These are phyloP conservation scores for Nemania sp. DNA, from an alignment of 2,329 filamentous ascomycete species.

Conservation along the genomic window DNA sequence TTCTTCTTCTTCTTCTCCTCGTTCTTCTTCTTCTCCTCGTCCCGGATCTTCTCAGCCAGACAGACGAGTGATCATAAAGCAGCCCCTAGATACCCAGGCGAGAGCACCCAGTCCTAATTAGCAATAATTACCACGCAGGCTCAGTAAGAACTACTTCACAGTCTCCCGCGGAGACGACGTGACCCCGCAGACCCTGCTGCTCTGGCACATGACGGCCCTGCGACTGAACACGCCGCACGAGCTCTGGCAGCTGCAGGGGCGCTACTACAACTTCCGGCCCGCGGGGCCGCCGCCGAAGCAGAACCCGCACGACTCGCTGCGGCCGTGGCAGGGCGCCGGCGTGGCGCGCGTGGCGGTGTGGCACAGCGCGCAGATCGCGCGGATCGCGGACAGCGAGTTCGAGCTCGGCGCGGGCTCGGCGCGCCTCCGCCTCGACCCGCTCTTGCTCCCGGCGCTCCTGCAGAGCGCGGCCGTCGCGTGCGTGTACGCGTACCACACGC, in stretches of 20 bases:
- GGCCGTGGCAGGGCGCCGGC: slow-evolving; percentile 25
- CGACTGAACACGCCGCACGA: slow-evolving; percentile 32
- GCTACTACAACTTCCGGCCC: slow-evolving; percentile 30
- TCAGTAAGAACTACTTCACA: slow-evolving; percentile 17
- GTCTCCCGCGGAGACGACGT: slow-evolving; percentile 5
- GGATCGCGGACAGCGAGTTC: slow-evolving; percentile 22
- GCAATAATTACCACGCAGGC: not conserved
- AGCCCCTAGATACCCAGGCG: too few relatives aligned
- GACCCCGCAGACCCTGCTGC: slow-evolving; percentile 20
- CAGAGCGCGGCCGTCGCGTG: slow-evolving; percentile 31
- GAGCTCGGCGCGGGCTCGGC: slow-evolving; percentile 15
- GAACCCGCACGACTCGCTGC: slow-evolving; percentile 19
- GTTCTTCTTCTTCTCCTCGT: not conserved
- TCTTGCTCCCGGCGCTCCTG: slow-evolving; percentile 30
- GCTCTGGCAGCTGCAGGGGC: slow-evolving; percentile 22
- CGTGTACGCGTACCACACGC: slow-evolving; percentile 25
- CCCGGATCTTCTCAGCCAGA: not conserved
- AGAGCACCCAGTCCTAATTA: not conserved
- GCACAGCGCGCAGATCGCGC: slow-evolving; percentile 32
- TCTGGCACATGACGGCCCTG: slow-evolving; percentile 29
- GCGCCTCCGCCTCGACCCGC: slow-evolving; percentile 29
- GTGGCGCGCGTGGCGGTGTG: slow-evolving; percentile 30
- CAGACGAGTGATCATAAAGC: not conserved
- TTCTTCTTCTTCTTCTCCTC: not conserved
- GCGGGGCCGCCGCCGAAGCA: slow-evolving; percentile 4